phyloP scores from a whole-genome alignment of 2,329 filamentous ascomycete genomes.

The Clonostachys chloroleuca region DNA sequence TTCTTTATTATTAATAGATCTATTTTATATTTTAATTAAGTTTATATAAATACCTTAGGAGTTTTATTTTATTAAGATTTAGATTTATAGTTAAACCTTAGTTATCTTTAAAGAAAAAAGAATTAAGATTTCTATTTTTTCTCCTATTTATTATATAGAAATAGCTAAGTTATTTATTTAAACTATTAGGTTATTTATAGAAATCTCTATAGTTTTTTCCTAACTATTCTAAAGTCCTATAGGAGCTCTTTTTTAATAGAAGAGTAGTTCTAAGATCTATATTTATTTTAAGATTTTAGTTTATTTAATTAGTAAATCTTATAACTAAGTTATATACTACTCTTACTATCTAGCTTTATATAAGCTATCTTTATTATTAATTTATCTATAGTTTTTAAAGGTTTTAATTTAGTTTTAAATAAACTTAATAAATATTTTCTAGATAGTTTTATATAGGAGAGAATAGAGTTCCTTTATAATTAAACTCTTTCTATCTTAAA shows the following conservation, averaged over 20 bases:
- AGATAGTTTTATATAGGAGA: no score
- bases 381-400: background rate
- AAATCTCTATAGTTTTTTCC: background rate
- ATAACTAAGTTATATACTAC: background rate
- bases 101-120: background rate
- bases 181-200: background rate
- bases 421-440: background rate
- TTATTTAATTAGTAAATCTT: background rate
- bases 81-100: background rate
- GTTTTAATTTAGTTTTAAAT: background rate
- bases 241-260: background rate
- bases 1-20: background rate
- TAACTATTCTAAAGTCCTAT: background rate
- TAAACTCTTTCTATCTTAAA: no score
- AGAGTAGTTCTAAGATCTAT: background rate
- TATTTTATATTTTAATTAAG: background rate
- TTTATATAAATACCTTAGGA: background rate
- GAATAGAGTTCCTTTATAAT: no score
- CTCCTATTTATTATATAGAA: background rate
- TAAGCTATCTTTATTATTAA: background rate
- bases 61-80: background rate
- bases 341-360: background rate
- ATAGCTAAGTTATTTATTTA: background rate
- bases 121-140: background rate
- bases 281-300: background rate